Evolutionary conservation across 106 monocot genomes (phyloP), one percentile per base, ranked within the genome.

Genomic region (Agapanthus africanus): DNA sequence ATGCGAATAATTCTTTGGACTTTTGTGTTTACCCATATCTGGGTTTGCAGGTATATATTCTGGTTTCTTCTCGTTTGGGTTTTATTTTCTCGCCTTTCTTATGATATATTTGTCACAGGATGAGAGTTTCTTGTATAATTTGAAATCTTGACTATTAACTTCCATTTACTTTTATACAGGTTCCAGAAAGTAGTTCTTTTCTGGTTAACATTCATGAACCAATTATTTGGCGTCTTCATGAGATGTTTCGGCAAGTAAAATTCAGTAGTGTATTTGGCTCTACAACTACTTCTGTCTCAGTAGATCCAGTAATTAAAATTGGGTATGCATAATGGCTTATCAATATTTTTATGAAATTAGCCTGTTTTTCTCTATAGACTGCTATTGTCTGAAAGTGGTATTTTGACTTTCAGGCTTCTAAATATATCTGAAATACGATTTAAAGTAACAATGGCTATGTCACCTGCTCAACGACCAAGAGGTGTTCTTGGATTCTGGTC

Each of bases 401-500:
- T 49, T 13, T 42, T 71, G 41, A 27, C 23, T 7, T 65, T 35
- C 40, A 95, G 94, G 63, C 82, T 91, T 67, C 84, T 97, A 40
- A 92, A 91, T 61, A 81, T 87, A 27, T 97, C 91, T 25, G 95
- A 97, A 70, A 75, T 97, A 34, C 72, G 91, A 75, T 91, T 97
- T 66, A 91, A 74, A 78, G 81, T 97, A 34, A 91, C 95, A 50
- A 91, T 97, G 95, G 70, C 80, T 37, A 97, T 97, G 95, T 91
- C 95, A 34, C 95, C 95, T 66, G 57, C 84, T 74, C 95, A 91
- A 70, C 70, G 91, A 35, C 91, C 95, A 57, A 82, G 86, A 74
- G 95, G 91, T 40, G 88, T 88, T 73, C 88, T 97, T 33, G 95
- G 95, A 46, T 97, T 97, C 69, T 97, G 95, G 95, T 88, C 88